Evolutionary conservation across 192 early-diverging fungal genomes (phyloP).

Genomic region (Coemansia umbellata): DNA sequence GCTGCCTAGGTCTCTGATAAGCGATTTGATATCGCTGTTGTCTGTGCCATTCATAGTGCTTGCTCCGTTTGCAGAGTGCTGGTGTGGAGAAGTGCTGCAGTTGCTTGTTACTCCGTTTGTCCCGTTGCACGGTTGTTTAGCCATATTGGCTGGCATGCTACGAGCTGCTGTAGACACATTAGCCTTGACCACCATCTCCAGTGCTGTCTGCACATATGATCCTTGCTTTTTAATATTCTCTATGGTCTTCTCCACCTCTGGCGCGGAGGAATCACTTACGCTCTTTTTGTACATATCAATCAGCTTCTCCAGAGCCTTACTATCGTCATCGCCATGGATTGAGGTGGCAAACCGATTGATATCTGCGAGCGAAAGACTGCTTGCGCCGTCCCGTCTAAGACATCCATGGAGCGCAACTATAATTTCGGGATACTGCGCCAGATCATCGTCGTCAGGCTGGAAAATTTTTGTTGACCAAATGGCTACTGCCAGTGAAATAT

Average conservation of each 20-base stretch:
- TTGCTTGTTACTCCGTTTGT: slow-evolving; percentile 1
- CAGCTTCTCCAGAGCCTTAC: slow-evolving; percentile 6
- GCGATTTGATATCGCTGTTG: background rate
- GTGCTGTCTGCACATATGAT: slow-evolving; percentile 42
- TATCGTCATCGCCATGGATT: background rate
- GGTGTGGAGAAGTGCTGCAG: background rate
- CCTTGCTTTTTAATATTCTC: slow-evolving; percentile 28
- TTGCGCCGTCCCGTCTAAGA: slow-evolving; percentile 28
- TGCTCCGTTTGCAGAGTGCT: background rate
- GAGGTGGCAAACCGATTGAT: slow-evolving; percentile 7
- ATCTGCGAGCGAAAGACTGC: slow-evolving; percentile 9
- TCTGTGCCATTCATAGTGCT: background rate
- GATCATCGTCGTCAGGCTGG: slow-evolving; percentile 18
- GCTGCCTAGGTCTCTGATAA: slow-evolving; percentile 2
- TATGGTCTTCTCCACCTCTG: slow-evolving; percentile 5
- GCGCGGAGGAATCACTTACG: background rate
- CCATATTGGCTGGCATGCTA: background rate
- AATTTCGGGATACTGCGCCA: slow-evolving; percentile 15
- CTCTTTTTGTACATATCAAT: background rate
- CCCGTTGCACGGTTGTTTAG: background rate
- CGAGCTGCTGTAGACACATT: background rate
- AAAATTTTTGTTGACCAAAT: slow-evolving; percentile 40
- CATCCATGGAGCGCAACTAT: slow-evolving; percentile 33
- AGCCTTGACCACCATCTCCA: slow-evolving; percentile 27
- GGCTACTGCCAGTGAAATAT: slow-evolving; percentile 16